Evolutionary conservation across 768 basidiomycete species (phyloP).

Genomic region (Rhodocollybia butyracea): DNA sequence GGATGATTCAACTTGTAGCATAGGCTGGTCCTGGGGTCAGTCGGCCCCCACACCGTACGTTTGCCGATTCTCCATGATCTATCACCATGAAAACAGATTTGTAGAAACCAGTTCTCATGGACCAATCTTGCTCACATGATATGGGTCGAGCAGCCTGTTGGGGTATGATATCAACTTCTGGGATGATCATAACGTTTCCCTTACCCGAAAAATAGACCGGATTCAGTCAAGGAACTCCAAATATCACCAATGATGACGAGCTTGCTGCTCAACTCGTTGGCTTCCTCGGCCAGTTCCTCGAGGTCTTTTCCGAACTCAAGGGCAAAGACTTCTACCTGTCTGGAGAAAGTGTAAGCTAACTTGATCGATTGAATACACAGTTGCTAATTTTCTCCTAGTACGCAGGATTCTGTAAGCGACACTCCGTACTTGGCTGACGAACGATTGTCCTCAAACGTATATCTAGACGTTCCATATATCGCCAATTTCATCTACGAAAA

Average conservation of each 20-base stretch:
- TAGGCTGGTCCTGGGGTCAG: conserved; percentile 53
- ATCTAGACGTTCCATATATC: conserved; percentile 46
- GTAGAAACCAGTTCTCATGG: conserved; percentile 63
- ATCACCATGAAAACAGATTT: no score
- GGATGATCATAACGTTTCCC: background rate
- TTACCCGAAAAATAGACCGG: conserved; percentile 42
- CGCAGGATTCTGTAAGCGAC: conserved; percentile 61
- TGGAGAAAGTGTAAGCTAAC: conserved; percentile 66
- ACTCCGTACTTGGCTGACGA: background rate
- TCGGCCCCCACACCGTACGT: conserved; percentile 24
- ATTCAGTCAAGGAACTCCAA: conserved; percentile 63
- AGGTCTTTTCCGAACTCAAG: conserved; percentile 71
- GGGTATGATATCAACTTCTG: conserved; percentile 26
- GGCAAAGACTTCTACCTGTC: conserved; percentile 66
- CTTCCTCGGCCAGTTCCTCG: conserved; percentile 73
- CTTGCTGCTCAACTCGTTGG: conserved; percentile 54
- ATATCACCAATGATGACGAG: conserved; percentile 57
- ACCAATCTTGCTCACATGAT: conserved; percentile 66
- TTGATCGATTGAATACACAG: background rate
- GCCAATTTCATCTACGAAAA: conserved; percentile 70
- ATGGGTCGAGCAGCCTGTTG: conserved; percentile 73
- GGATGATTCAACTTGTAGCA: background rate
- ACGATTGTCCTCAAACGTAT: conserved; percentile 4
- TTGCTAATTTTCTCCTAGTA: conserved; percentile 44
- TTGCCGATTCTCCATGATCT: conserved; percentile 2